These are phyloP conservation scores for Podospora australis DNA, from an alignment of 495 filamentous ascomycete genomes.

Conservation along the genomic window DNA sequence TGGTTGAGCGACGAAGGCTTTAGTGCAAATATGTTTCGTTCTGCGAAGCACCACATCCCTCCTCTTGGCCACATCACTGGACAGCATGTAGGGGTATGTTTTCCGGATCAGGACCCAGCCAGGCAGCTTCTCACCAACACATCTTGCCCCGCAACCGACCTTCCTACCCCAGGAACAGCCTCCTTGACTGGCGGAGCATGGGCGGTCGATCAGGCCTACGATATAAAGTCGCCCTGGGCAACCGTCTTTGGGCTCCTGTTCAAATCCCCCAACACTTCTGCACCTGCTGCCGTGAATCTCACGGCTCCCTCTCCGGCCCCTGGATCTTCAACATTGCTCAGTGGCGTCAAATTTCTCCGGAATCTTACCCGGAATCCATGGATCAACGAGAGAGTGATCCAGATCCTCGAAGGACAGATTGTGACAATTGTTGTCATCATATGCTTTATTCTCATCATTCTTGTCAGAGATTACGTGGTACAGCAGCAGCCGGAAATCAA, in stretches of 20 bases:
- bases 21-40: slow-evolving; percentile 34
- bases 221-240: not conserved
- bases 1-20: slow-evolving; percentile 94
- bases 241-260: not conserved
- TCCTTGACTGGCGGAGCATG: not conserved
- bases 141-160: not conserved
- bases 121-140: not conserved
- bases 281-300: slow-evolving; percentile 1
- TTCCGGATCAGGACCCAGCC: not conserved
- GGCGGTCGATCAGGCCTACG: not conserved
- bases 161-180: not conserved
- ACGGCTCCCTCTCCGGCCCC: not conserved
- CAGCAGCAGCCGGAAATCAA: slow-evolving; percentile 85
- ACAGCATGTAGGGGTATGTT: too few relatives aligned
- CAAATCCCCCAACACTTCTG: not conserved
- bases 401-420: slow-evolving; percentile 83
- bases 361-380: slow-evolving; percentile 64
- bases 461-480: slow-evolving; percentile 96
- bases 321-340: slow-evolving; percentile 50
- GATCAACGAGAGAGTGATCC: slow-evolving; percentile 74
- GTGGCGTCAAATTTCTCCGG: slow-evolving; percentile 64
- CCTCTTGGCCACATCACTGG: too few relatives aligned
- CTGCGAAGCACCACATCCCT: slow-evolving; percentile 14
- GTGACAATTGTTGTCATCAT: slow-evolving; percentile 87
- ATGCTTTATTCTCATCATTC: slow-evolving; percentile 87